Evolutionary conservation across 768 basidiomycete species (phyloP).

Genomic region (Pleurotus sapidus): DNA sequence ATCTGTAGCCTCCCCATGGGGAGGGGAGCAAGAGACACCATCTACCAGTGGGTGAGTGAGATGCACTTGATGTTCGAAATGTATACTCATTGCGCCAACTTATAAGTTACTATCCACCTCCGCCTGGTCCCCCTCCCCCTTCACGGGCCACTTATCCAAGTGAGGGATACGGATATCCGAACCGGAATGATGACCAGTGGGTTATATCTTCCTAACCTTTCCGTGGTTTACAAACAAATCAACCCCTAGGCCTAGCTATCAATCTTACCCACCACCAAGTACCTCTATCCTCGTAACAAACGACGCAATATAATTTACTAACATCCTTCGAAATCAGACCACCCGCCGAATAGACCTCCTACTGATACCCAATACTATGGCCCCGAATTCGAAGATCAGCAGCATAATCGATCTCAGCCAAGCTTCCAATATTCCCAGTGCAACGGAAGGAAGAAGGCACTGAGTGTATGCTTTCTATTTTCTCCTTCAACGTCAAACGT

Average conservation of each 20-base stretch:
- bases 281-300: too few species aligned
- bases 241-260: background rate
- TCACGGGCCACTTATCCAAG: slow-evolving; percentile 40
- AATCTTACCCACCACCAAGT: slow-evolving; percentile 17
- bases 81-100: background rate
- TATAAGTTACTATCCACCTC: slow-evolving; percentile 25
- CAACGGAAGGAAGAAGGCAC: slow-evolving; percentile 81
- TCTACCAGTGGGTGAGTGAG: too few species aligned
- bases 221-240: background rate
- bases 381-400: slow-evolving; percentile 46
- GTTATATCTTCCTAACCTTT: slow-evolving; percentile 8
- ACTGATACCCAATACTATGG: slow-evolving; percentile 59
- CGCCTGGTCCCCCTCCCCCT: slow-evolving; percentile 28
- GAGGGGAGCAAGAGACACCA: too few species aligned
- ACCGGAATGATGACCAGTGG: slow-evolving; percentile 15
- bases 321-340: slow-evolving; percentile 13
- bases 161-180: slow-evolving; percentile 34
- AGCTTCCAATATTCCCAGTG: slow-evolving; percentile 91
- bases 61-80: too few species aligned
- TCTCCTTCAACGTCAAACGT: slow-evolving; percentile 4
- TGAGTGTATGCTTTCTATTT: slow-evolving; percentile 56
- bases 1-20: too few species aligned
- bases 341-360: slow-evolving; percentile 51
- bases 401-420: slow-evolving; percentile 47
- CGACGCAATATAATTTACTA: too few species aligned